These are phyloP conservation scores for Pisolithus sp. DNA, from an alignment of 768 basidiomycete genomes.

Conservation along the genomic window DNA sequence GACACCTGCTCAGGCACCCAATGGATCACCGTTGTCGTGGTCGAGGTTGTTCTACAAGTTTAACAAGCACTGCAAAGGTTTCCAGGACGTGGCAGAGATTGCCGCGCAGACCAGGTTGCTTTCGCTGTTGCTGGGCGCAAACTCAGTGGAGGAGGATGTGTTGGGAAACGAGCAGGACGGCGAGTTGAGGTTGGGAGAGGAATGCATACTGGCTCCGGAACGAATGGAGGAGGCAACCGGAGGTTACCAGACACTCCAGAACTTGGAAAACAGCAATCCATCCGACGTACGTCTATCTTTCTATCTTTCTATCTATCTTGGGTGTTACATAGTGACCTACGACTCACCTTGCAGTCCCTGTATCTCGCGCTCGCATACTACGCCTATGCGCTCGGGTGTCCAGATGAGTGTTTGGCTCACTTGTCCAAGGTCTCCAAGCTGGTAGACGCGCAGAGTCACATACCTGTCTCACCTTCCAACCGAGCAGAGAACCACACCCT, in stretches of 20 bases:
- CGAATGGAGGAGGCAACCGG: constrained; percentile 49
- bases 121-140: constrained; percentile 47
- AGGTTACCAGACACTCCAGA: constrained; percentile 51
- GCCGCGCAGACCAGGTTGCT: constrained; percentile 63
- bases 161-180: constrained; percentile 40
- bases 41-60: constrained; percentile 78
- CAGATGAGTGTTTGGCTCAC: constrained; percentile 55
- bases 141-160: constrained; percentile 49
- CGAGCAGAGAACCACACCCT: constrained; percentile 35
- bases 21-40: constrained; percentile 57
- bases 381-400: constrained; percentile 67
- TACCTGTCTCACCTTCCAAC: constrained; percentile 39
- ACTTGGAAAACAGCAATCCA: constrained; percentile 38
- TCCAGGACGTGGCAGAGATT: constrained; percentile 54
- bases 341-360: constrained; percentile 44
- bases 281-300: constrained; percentile 46
- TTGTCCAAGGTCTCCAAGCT: constrained; percentile 51
- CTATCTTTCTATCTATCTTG: background rate
- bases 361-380: constrained; percentile 70
- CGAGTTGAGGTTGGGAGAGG: constrained; percentile 36
- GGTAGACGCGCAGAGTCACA: constrained; percentile 46
- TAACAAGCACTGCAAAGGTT: constrained; percentile 72
- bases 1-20: constrained; percentile 54
- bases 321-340: background rate
- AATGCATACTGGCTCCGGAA: constrained; percentile 52